Evolutionary conservation across 345 rosid genomes (phyloP), one percentile per base, ranked within the genome.

Genomic region (Hibiscus trionum): DNA sequence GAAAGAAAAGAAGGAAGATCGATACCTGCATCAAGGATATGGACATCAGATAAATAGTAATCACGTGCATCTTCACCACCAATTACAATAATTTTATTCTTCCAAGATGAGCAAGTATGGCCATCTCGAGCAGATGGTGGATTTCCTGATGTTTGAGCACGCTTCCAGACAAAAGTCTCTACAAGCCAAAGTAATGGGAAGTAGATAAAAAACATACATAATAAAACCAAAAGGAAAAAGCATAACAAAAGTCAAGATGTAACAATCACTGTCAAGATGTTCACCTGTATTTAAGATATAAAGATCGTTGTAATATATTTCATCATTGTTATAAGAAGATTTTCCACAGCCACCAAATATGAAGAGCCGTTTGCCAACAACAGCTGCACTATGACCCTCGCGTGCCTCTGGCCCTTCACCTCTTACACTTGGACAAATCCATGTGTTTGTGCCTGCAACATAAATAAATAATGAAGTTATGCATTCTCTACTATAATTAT

Each of bases 61-160:
- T 95, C 99, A 78, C 84, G 88, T 26, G 88, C 94, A 85, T 95
- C 96, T 89, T 95, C 99, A 60, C 99, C 99, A 56, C 99, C 99
- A 74, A 93, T 81, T 47, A 95, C 94, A 66, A 95, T 82, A 52
- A 95, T 76, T 70, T 88, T 88, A 82, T 87, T 91, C 84, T 87
- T 89, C 98, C 98, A 93, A 71, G 96, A 86, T 69, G 99, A 90
- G 85, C 98, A 95, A 74, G 90, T 81, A 79, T 95, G 99, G 81
- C 99, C 89, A 83, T 95, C 99, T 17, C 99, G 89, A 3, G 89
- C 88, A 75, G 99, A 88, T 63, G 99, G 99, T 72, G 91, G 91
- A 71, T 58, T 79, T 66, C 99, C 99, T 7, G 90, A 79, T 64
- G 94, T 88, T 73, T 74, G 68, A 80, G 91, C 94, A 56, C 72